Evolutionary conservation across 2,329 filamentous ascomycete genomes (phyloP), one percentile per base, ranked within the genome.

Genomic region (Colletotrichum trifolii): DNA sequence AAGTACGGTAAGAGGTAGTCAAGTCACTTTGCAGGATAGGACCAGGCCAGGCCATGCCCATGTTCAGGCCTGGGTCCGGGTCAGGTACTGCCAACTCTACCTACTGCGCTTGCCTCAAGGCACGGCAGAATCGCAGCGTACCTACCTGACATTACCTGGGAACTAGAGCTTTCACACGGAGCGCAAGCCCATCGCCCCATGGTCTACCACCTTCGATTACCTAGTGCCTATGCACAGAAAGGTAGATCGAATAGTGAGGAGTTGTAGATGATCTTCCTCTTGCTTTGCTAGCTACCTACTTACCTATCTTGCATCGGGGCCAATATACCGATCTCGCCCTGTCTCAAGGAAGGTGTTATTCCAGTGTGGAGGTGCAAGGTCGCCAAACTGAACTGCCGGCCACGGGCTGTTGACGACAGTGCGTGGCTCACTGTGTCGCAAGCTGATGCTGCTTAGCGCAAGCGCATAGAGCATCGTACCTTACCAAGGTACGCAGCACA

Each of bases 341-440:
- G 25, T 25, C 25, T 25, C 25, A 25, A 25, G 25, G 25, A 25
- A 25, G 25, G 25, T 25, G 25, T 35, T 17, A 42, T n/a, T 40
- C 40, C 60, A 43, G 42, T 54, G 48, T 54, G 48, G 55, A 39
- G 49, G 60, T 39, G 12, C 48, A 36, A 61, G 39, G 57, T 17
- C 38, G 7, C 43, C 8, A 63, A 50, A 65, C 33, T 65, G 57
- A 50, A 65, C 38, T 65, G 57, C 52, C 52, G 62, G 57, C 39
- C 35, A 39, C 46, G 43, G 46, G 35, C 34, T 54, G 52, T 50
- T 35, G 36, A 38, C 45, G n/a, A 65, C 62, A 65, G 62, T 65
- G 62, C 52, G 58, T 38, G 17, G 15, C 25, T 25, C 5, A 62
- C 58, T 62, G 57, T 65, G 58, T 50, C n/a, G 3, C 13, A 7